A percentile compares a stretch with the other conserved stretches of the same genome.
Conservation (phyloP, 1,284 basidiomycete species). For the Cryptococcus jaspeensis region DNA sequence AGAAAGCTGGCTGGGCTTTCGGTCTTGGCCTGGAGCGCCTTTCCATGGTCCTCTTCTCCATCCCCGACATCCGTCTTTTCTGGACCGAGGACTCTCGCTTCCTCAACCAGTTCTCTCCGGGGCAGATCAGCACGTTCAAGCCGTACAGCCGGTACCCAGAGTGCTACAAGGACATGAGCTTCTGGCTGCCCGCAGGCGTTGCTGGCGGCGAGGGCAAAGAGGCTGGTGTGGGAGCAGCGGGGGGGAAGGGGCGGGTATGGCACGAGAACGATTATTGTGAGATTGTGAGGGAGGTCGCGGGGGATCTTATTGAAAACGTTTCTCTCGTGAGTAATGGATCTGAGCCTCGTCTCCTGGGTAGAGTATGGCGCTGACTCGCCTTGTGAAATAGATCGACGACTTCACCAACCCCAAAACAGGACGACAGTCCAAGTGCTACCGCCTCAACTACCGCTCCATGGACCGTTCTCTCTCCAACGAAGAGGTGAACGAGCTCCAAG, state of each 20-base stretch:
- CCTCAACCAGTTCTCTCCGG: conserved; percentile 75
- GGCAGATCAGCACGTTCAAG: conserved; percentile 75
- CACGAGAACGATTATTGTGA: conserved; percentile 99
- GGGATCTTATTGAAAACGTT: conserved; percentile 89
- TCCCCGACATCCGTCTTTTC: conserved; percentile 98
- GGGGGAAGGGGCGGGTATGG: conserved; percentile 50
- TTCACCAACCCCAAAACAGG: conserved; percentile 89
- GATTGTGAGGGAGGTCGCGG: conserved; percentile 84
- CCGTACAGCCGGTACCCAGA: conserved; percentile 87
- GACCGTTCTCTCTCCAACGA: conserved; percentile 89
- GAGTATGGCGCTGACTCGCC: not conserved
- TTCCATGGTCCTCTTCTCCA: conserved; percentile 95
- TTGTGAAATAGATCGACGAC: conserved; percentile 69
- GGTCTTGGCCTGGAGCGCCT: conserved; percentile 96
- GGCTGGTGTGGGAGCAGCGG: not conserved
- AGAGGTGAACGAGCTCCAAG: conserved; percentile 79
- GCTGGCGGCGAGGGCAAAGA: not conserved
- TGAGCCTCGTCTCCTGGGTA: conserved; percentile 1
- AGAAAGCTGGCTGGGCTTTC: conserved; percentile 96
- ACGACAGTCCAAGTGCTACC: conserved; percentile 77
- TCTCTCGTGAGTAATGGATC: conserved; percentile 69
- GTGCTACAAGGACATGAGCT: conserved; percentile 86
- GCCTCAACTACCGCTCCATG: conserved; percentile 95
- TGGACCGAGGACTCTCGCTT: conserved; percentile 92
- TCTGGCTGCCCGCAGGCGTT: conserved; percentile 67